Base-by-base conservation (phyloP, 1,139 yeast genomes). In the Protomyces inundatus region DNA sequence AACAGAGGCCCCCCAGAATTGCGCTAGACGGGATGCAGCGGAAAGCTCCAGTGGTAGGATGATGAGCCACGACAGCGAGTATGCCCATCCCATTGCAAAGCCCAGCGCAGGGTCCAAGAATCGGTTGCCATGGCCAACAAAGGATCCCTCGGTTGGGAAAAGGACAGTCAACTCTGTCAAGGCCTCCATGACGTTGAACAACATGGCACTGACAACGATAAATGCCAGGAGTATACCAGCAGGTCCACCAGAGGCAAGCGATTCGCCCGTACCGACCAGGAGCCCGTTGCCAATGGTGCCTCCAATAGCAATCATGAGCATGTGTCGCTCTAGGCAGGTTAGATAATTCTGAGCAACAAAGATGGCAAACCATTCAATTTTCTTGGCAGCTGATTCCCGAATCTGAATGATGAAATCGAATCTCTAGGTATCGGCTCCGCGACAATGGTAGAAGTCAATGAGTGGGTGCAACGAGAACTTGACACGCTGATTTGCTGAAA, bases 151-250 rank as follows among this genome's bases (percentile, higher is more conserved):
- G 35, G 65, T 60, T 5, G 68, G 68, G 32, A 65, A 66, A 37
- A 33, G 32, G 14, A 55, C 54, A 3, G 64, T 55, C 34, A 60
- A 37, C 73, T 86, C 91, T 67, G 90, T 90, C 66, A 87, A 76
- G 1, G 87, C 80, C 71, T 86, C 90, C 65, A 88, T 85, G 64
- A 86, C 86, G 16, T 81, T 77, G 70, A 79, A 85, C 3, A 85
- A 86, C 68, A 87, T 77, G 6, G 87, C 75, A 37, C 89, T 88
- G 78, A 86, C 83, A 72, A 87, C 84, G 48, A 82, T 68, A 71
- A 84, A 87, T 0, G 89, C 82, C 61, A 87, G 84, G 37, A 87
- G 76, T 2, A 87, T 77, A 55, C 86, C 83, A 0, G 84, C 90
- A 0, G 93, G 91, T 23, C 95, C 95, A n/a, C 89, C 85, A 48